These are phyloP conservation scores for Kwoniella sp. DNA, from an alignment of 768 basidiomycete species.

Conservation along the genomic window DNA sequence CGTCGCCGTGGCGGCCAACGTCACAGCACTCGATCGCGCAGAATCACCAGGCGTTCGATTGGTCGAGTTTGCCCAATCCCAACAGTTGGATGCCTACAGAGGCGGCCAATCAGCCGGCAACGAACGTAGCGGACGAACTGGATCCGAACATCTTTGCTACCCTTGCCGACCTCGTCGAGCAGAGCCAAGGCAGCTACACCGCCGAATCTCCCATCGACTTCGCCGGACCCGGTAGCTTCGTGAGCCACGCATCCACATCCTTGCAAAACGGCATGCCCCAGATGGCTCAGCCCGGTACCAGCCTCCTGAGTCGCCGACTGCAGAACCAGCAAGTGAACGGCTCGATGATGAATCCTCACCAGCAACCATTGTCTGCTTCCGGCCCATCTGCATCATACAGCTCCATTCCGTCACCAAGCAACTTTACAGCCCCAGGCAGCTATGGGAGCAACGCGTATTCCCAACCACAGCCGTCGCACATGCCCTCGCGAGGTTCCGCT, in stretches of 20 bases:
- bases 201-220: conserved; percentile 9
- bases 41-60: conserved; percentile 12
- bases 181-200: conserved; percentile 16
- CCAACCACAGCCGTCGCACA: conserved; percentile 14
- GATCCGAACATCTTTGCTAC: conserved; percentile 30
- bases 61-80: conserved; percentile 15
- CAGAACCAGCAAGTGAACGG: conserved; percentile 14
- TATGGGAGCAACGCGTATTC: conserved; percentile 4
- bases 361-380: too few relatives aligned
- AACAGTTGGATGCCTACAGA: conserved; percentile 8
- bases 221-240: conserved; percentile 4
- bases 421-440: conserved; percentile 1
- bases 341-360: not conserved
- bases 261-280: not conserved
- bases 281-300: conserved; percentile 2
- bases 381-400: not conserved
- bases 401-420: not conserved
- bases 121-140: conserved; percentile 6
- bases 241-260: not conserved
- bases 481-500: not conserved
- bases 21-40: not conserved
- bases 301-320: conserved; percentile 16
- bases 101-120: not conserved
- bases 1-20: conserved; percentile 40
- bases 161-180: conserved; percentile 32